Conservation (phyloP, 164 flowering plant species). For the Sextonia rubra region DNA sequence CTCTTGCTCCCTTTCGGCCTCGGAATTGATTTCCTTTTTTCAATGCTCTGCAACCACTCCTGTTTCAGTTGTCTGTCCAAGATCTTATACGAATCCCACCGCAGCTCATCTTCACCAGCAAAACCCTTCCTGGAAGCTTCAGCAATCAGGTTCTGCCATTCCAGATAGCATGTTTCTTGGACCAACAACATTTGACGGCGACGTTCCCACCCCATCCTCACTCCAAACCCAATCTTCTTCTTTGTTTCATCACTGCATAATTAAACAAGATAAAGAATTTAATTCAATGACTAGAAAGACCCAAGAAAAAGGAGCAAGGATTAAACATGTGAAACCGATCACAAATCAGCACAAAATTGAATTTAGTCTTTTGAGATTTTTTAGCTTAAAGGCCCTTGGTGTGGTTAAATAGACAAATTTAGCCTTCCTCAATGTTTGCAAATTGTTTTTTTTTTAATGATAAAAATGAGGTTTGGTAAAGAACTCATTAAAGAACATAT, state of each 20-base stretch:
- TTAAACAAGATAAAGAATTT: not conserved
- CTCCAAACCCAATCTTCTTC: constrained; percentile 70
- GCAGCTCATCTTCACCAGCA: constrained; percentile 62
- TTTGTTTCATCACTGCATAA: constrained; percentile 70
- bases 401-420: not conserved
- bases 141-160: constrained; percentile 87
- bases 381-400: not conserved
- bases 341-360: not conserved
- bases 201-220: constrained; percentile 70
- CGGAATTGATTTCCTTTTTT: constrained; percentile 42
- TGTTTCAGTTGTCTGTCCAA: constrained; percentile 47
- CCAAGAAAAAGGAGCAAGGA: not conserved
- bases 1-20: constrained; percentile 57
- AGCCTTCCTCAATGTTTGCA: not conserved
- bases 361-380: not conserved
- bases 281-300: not conserved
- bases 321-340: not conserved
- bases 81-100: constrained; percentile 76
- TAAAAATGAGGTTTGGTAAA: not conserved
- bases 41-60: constrained; percentile 71
- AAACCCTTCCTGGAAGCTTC: constrained; percentile 71
- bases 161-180: constrained; percentile 66
- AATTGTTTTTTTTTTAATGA: no score
- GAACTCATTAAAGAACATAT: not conserved
- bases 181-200: constrained; percentile 55